Conservation (phyloP, 768 basidiomycete species). For the Tephrocybe sp. region DNA sequence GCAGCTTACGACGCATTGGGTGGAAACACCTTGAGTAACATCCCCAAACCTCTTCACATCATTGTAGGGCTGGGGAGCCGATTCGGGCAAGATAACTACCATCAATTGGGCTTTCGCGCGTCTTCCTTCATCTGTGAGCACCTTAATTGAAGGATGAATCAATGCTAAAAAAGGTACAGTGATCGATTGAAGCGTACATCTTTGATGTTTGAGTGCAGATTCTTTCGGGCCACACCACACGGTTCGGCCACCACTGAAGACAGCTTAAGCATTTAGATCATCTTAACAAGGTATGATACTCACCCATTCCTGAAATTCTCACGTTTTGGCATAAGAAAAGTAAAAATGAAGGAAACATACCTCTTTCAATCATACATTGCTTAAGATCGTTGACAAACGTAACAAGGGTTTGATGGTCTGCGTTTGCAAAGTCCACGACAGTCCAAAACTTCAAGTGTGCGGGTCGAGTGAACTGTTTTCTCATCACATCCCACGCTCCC, state of each 20-base stretch:
- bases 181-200: slow-evolving; percentile 7
- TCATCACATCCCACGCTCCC: slow-evolving; percentile 33
- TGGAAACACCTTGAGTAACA: slow-evolving; percentile 57
- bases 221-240: too few relatives aligned
- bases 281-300: neutral
- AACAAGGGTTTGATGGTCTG: slow-evolving; percentile 9
- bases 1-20: slow-evolving; percentile 59
- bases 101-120: slow-evolving; percentile 19
- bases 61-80: slow-evolving; percentile 24
- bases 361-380: slow-evolving; percentile 22
- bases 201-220: neutral
- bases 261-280: too few relatives aligned
- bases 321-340: neutral
- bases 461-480: slow-evolving; percentile 19
- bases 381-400: slow-evolving; percentile 21
- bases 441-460: slow-evolving; percentile 19
- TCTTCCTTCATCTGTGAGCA: slow-evolving; percentile 8
- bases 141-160: slow-evolving; percentile 2
- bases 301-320: slow-evolving; percentile 18
- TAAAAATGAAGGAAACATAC: slow-evolving; percentile 12
- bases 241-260: too few relatives aligned
- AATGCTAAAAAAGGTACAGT: neutral
- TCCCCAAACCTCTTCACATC: slow-evolving; percentile 29
- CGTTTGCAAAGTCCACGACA: slow-evolving; percentile 26
- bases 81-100: slow-evolving; percentile 30